Conservation (phyloP, 805 yeast genomes). For the Saccharomycopsis oosterbeekiorum region DNA sequence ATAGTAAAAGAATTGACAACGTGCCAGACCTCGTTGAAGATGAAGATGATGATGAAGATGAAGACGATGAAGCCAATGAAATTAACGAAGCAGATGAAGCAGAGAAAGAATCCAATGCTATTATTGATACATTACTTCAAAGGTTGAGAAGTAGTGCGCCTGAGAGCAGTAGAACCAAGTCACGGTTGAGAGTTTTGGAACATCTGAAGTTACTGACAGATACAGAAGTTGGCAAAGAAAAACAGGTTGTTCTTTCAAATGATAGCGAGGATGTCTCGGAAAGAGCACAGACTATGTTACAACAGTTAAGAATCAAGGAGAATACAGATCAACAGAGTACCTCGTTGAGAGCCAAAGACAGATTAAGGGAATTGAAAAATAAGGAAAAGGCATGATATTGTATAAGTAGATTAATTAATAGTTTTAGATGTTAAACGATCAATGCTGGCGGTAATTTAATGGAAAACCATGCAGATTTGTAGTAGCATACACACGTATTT, state of each 20-base stretch:
- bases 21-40: conserved; percentile 20
- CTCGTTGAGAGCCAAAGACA: conserved; percentile 14
- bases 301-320: conserved; percentile 42
- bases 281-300: conserved; percentile 54
- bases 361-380: conserved; percentile 13
- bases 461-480: no score
- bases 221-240: not conserved
- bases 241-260: not conserved
- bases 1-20: not conserved
- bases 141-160: conserved; percentile 77
- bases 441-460: no score
- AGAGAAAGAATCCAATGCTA: conserved; percentile 6
- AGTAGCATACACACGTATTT: no score
- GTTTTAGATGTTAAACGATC: no score
- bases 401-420: no score
- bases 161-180: conserved; percentile 71
- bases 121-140: conserved; percentile 82
- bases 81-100: conserved; percentile 23
- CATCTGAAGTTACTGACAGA: conserved; percentile 1
- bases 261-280: conserved; percentile 36
- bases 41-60: conserved; percentile 25
- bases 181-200: conserved; percentile 27
- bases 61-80: conserved; percentile 31
- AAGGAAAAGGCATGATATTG: conserved; percentile 2
- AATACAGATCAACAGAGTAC: not conserved